A percentile compares a stretch with the other conserved stretches of the same genome.
phyloP scores from a whole-genome alignment of 352 stramenopile genomes.

The Globisporangium sylvaticum region DNA sequence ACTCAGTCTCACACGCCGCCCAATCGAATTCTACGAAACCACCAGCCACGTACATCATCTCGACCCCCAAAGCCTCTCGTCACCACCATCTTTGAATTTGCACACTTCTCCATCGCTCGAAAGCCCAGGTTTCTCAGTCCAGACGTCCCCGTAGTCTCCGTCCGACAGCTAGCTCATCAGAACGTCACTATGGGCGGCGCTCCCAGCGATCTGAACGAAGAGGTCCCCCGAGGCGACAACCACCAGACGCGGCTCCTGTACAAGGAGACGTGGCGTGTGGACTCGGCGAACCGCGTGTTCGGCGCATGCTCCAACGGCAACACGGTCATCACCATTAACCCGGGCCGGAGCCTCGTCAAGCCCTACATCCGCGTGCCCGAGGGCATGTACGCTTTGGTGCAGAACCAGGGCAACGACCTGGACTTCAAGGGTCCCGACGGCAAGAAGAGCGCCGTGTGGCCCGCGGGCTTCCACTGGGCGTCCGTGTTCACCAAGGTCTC shows the following conservation, averaged over 20 bases:
- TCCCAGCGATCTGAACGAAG: neutral
- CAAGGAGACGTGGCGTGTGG: constrained; percentile 50
- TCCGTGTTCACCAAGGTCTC: constrained; percentile 78
- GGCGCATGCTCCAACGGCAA: constrained; percentile 76
- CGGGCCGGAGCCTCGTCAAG: constrained; percentile 47
- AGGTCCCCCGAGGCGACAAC: constrained; percentile 10
- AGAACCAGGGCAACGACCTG: constrained; percentile 76
- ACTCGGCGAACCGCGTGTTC: constrained; percentile 72
- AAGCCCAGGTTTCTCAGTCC: too few species aligned
- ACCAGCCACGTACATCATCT: too few species aligned
- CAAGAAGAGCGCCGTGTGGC: constrained; percentile 58
- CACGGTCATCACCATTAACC: constrained; percentile 80
- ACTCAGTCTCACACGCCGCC: too few species aligned
- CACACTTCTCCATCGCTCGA: neutral
- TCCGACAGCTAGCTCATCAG: too few species aligned
- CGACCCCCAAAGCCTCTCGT: too few species aligned
- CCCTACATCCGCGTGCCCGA: constrained; percentile 86
- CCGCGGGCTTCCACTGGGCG: constrained; percentile 72
- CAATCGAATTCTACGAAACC: too few species aligned
- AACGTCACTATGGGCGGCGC: neutral
- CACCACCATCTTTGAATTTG: neutral
- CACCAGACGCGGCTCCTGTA: constrained; percentile 68
- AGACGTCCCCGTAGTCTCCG: too few species aligned
- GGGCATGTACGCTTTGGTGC: constrained; percentile 86
- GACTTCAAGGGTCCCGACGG: constrained; percentile 49